Evolutionary conservation across 2,329 filamentous ascomycete species (phyloP), one percentile per base, ranked within the genome.

Genomic region (Sclerotiophoma versabilis): DNA sequence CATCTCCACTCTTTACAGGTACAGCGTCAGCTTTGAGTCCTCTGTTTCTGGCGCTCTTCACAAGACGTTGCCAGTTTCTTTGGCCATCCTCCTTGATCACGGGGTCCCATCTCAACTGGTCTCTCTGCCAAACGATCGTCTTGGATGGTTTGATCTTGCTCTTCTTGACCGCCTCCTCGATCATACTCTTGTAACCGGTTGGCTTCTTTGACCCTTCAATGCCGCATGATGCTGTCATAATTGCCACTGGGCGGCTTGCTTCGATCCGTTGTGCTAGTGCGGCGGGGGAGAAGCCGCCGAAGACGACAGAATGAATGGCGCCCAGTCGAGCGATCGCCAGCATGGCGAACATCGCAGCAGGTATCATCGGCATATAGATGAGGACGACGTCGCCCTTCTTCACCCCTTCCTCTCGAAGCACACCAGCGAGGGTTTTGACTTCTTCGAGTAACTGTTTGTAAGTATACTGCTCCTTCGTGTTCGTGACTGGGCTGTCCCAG

Each of bases 301-400:
- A 97, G 3, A 98, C 93, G 4, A 96, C 91, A 3, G 91, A 87
- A 71, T 98, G 93, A 46, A 97, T 86, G 14, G 92, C 93, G 10
- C 93, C 93, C 0, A 97, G 81, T 9, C 92, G 86, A 57, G 87
- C 87, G 54, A 90, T 85, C 20, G 93, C 92, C 4, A 97, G 84
- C 60, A 95, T 92, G 9, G 90, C 93, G 58, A 96, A 86, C n/a
- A 96, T 74, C 1, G 92, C 90, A 0, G 91, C 88, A 0, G 93
- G 93, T 36, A 97, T 91, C 93, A 97, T 97, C 49, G 93, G 93
- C 93, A 97, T 96, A 75, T 97, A 98, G 23, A 97, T 84, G 59
- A 97, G 82, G 5, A 97, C 91, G 0, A 95, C 89, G 77, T 97
- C 91, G 1, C 93, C 92, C 74, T 85, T 91, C 62, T 82, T 81